These are phyloP conservation scores for Penicillium sp. DNA, from an alignment of 2,329 filamentous ascomycete genomes.

Conservation along the genomic window DNA sequence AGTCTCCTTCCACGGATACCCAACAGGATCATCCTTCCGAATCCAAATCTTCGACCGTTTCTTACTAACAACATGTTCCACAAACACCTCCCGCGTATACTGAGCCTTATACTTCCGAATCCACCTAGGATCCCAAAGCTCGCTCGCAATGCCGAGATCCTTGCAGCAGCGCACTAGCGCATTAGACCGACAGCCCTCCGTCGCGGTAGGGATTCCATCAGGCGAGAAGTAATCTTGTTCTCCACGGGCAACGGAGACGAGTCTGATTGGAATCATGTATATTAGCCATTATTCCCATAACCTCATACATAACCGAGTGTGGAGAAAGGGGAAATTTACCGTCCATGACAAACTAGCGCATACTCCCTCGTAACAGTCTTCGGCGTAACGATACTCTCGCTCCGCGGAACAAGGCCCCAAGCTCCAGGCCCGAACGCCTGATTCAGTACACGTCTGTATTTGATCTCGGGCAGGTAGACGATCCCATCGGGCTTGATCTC, in stretches of 20 bases:
- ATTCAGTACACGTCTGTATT: conserved; percentile 89
- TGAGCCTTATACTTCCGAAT: conserved; percentile 78
- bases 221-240: conserved; percentile 92
- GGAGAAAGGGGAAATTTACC: conserved; percentile 53
- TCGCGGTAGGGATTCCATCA: conserved; percentile 88
- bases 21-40: conserved; percentile 75
- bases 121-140: conserved; percentile 94
- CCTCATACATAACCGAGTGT: neutral
- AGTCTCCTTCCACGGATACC: conserved; percentile 61
- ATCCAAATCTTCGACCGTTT: conserved; percentile 86
- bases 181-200: conserved; percentile 96
- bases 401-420: conserved; percentile 88
- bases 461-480: conserved; percentile 95
- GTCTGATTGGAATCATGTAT: conserved; percentile 51
- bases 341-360: conserved; percentile 80
- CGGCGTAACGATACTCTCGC: conserved; percentile 80
- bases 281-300: neutral
- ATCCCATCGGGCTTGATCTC: conserved; percentile 98
- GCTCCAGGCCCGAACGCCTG: conserved; percentile 89
- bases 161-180: conserved; percentile 98
- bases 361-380: conserved; percentile 86
- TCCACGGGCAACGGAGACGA: conserved; percentile 88
- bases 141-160: conserved; percentile 88
- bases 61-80: conserved; percentile 83
- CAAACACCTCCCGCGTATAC: conserved; percentile 77